Base-by-base conservation (phyloP, 2,329 filamentous ascomycete species). In the Gaeumannomyces tritici region DNA sequence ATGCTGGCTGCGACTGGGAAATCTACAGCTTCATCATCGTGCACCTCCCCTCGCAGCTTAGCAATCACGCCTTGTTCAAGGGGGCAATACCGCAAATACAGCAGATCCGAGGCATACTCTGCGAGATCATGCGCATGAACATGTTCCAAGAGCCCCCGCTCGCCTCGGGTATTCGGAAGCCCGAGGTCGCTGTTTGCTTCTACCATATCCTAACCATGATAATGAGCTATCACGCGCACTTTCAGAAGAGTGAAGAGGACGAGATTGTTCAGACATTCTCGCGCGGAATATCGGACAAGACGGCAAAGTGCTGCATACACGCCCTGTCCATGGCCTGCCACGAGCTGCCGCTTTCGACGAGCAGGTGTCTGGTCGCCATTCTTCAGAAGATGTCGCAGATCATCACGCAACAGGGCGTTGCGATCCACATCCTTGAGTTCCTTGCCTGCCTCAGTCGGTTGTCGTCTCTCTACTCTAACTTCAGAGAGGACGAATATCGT, bases 351-450 rank as follows among this genome's bases (percentile, higher is more conserved):
- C 82, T 89, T 24, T 93, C 93, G 15, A 90, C 93, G 61, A 91
- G 89, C 71, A 96, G 93, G 71, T 89, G 87, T 26, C 80, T 98
- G 64, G 89, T 93, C 57, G 89, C 87, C 57, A 91, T 98, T 67
- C 80, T 99, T 62, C 89, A 93, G 69, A 93, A 91, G 72, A 96
- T 99, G 90, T 89, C 93, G 1, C 91, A 93, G 68, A 96, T 97
- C 70, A 96, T 99, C 70, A 98, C 95, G 1, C 93, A 96, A 69
- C 88, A 91, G 8, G 86, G 93, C 63, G 89, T 97, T 47, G 92
- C 93, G 12, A 89, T 97, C 65, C 95, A 99, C 71, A 96, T 99
- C 64, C 80, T 99, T 60, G 95, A 99, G 71, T 98, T 99, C 70
- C 79, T 99, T n/a, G 90, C 91, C 12, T 89, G 91, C 60, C 82